Evolutionary conservation across 108 stramenopile genomes (phyloP).

Genomic region (Cyclotella baltica): DNA sequence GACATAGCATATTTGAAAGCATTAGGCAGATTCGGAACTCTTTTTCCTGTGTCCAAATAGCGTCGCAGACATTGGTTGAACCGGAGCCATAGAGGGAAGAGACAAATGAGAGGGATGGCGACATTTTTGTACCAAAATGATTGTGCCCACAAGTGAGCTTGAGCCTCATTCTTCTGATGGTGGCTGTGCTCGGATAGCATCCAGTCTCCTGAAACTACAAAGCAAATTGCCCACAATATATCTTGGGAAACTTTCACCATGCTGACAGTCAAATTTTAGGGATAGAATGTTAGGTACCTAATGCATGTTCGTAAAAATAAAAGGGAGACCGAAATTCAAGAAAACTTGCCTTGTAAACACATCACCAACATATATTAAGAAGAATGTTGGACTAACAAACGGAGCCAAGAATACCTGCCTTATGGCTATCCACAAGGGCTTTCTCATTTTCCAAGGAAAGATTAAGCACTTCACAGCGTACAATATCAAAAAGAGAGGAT

Average conservation of each 20-base stretch:
- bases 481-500: conserved; percentile 80
- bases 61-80: conserved; percentile 94
- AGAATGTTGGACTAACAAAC: conserved; percentile 81
- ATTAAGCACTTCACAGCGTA: conserved; percentile 75
- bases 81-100: conserved; percentile 87
- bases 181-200: conserved; percentile 52
- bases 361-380: conserved; percentile 85
- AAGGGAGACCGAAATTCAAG: not conserved
- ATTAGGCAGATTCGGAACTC: conserved; percentile 89
- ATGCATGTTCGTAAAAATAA: not conserved
- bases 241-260: conserved; percentile 96
- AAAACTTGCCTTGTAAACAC: conserved; percentile 71
- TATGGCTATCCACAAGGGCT: conserved; percentile 86
- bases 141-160: conserved; percentile 55
- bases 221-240: conserved; percentile 86
- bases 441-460: conserved; percentile 76
- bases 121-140: conserved; percentile 77
- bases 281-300: not conserved
- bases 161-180: conserved; percentile 14
- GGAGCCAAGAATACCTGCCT: conserved; percentile 79
- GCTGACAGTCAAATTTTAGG: conserved; percentile 19
- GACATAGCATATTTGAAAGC: conserved; percentile 91
- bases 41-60: conserved; percentile 82
- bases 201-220: conserved; percentile 87
- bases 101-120: conserved; percentile 80